These are phyloP conservation scores for Craterostigma plantagineum DNA, from an alignment of 257 asterid species.

Conservation along the genomic window DNA sequence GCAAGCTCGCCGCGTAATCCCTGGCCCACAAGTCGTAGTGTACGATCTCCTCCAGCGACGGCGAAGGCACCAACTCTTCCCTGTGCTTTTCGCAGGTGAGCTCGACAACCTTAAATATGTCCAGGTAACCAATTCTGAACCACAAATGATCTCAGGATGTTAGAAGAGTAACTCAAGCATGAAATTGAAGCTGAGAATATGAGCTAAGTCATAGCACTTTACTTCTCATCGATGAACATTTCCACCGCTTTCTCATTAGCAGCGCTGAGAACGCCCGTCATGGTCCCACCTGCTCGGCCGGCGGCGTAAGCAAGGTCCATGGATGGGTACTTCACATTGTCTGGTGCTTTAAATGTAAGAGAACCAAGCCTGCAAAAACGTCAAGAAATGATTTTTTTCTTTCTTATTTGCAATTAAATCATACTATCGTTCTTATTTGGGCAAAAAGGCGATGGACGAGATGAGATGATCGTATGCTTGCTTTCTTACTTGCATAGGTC, in stretches of 20 bases:
- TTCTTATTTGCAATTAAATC: too few species aligned
- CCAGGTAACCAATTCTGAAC: slow-evolving; percentile 73
- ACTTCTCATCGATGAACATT: slow-evolving; percentile 72
- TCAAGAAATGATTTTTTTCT: neutral
- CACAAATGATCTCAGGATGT: too few species aligned
- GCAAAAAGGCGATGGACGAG: too few species aligned
- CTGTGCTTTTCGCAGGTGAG: slow-evolving; percentile 66
- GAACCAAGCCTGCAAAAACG: slow-evolving; percentile 66
- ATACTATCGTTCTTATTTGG: neutral
- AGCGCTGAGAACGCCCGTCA: slow-evolving; percentile 98
- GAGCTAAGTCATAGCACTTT: slow-evolving; percentile 13
- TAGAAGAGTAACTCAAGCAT: too few species aligned
- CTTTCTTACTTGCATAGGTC: slow-evolving; percentile 94
- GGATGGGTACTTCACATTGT: slow-evolving; percentile 89
- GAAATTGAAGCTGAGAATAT: neutral
- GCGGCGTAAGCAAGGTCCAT: slow-evolving; percentile 99
- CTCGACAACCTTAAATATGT: slow-evolving; percentile 87
- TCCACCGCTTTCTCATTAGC: slow-evolving; percentile 98
- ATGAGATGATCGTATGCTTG: neutral
- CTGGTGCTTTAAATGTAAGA: slow-evolving; percentile 73
- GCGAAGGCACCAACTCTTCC: slow-evolving; percentile 42
- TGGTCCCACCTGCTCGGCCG: slow-evolving; percentile 96
- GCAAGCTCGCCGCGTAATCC: slow-evolving; percentile 50
- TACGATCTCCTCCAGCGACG: slow-evolving; percentile 75
- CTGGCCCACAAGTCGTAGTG: slow-evolving; percentile 97